Evolutionary conservation across 805 yeast species (phyloP), one percentile per base, ranked within the genome.

Genomic region (Candida sonorensis): DNA sequence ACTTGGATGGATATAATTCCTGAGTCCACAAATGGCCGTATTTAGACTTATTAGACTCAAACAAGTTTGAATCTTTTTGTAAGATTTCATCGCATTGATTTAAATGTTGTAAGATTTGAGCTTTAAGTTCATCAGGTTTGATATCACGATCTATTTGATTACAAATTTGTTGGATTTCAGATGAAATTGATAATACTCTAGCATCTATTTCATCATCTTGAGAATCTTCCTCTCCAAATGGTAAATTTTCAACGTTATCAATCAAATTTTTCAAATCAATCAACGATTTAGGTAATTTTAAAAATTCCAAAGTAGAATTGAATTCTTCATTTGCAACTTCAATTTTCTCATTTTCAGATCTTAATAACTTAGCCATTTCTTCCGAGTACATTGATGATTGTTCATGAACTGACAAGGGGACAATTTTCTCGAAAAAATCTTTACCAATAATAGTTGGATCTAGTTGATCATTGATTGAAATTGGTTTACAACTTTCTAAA

Each of bases 391-490:
- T 65, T 40, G 95, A 84, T 33, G 85, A 73, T 45, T 82, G 76
- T 57, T 90, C 95, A 50, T 87, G 95, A 13, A 90, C 86, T 21
- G 77, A 73, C 50, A 87, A 65, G 2, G 97, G 97, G 5, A 92
- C 75, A 14, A 90, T 82, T 40, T 78, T 80, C 30, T 71, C 80
- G 55, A 85, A 85, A 28, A 90, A 64, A 39, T 77, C 80, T 27
- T 57, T 55, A 47, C 77, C 66, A 34, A 65, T 55, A 30, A 67
- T 44, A 9, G 66, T 59, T 25, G 65, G 64, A 26, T 81, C 62
- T 28, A 63, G 67, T 30, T 62, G 69, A n/a, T 67, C 70, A 26
- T 55, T 59, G 22, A 77, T 46, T 3, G 77, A 63, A 5, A 78
- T 64, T 1, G 77, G 63, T 45, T 79, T 76, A 2, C 78, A 77